Conservation (phyloP, 371 early-diverging fungal genomes). For the Syncephalastrum contaminatum region DNA sequence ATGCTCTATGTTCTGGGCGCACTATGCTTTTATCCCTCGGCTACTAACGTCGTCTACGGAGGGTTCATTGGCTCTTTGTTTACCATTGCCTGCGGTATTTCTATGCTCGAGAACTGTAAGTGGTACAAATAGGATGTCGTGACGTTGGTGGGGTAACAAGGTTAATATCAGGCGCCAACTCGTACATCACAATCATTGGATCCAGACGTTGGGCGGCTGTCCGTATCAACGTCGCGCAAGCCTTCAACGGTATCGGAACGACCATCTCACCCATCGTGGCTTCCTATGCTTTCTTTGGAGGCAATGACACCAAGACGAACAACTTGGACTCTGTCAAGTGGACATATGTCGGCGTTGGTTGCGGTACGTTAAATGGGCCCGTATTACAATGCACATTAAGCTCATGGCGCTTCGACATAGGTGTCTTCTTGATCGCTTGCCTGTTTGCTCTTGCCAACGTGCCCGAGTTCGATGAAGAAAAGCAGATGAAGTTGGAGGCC, state of each 20-base stretch:
- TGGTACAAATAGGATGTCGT: background rate
- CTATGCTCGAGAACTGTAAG: conserved; percentile 50
- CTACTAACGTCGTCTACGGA: conserved; percentile 31
- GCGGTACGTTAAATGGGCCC: conserved; percentile 22
- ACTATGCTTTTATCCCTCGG: conserved; percentile 46
- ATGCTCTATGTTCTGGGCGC: conserved; percentile 47
- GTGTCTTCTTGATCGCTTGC: conserved; percentile 34
- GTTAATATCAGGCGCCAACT: conserved; percentile 33
- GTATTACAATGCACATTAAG: background rate
- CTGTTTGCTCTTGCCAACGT: conserved; percentile 42
- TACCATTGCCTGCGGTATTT: conserved; percentile 46
- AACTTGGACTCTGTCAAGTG: conserved; percentile 43
- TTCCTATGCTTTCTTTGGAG: conserved; percentile 48
- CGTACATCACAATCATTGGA: conserved; percentile 44
- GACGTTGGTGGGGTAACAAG: background rate
- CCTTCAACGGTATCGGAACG: conserved; percentile 49
- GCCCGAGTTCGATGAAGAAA: conserved; percentile 48
- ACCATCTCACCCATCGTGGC: conserved; percentile 47
- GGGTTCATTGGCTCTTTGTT: conserved; percentile 47
- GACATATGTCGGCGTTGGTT: conserved; percentile 46
- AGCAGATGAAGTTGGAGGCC: conserved; percentile 24
- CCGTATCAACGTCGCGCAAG: conserved; percentile 44
- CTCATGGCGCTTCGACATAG: conserved; percentile 4
- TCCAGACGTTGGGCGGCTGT: conserved; percentile 33
- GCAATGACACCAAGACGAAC: conserved; percentile 14